These are phyloP conservation scores for Fusarium anthophilum DNA, from an alignment of 2,329 filamentous ascomycete genomes.

Conservation along the genomic window DNA sequence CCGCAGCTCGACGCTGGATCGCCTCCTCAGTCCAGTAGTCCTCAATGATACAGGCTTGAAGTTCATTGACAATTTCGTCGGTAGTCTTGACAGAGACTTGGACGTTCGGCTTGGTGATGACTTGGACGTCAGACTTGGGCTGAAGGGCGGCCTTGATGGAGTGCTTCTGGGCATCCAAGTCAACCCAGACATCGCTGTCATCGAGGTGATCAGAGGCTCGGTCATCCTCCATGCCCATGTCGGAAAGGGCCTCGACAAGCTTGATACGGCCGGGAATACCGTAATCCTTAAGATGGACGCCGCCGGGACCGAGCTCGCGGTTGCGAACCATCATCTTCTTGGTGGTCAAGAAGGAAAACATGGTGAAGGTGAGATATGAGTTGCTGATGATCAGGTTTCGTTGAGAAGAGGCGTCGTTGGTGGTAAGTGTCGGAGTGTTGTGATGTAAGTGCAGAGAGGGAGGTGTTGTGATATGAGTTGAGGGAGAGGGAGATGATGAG, in stretches of 20 bases:
- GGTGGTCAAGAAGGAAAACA: neutral
- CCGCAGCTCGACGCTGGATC: neutral
- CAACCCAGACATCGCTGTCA: neutral
- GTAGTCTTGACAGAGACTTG: neutral
- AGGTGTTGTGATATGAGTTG: neutral
- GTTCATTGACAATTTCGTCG: neutral
- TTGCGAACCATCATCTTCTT: neutral
- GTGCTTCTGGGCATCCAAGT: neutral
- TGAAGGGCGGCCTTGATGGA: neutral
- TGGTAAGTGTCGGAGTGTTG: too few relatives aligned
- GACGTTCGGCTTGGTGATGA: neutral
- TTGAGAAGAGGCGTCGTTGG: neutral
- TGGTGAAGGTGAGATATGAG: accelerated
- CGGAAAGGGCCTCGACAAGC: neutral
- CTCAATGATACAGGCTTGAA: neutral
- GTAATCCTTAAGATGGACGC: neutral
- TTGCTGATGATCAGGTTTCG: neutral
- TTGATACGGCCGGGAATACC: neutral
- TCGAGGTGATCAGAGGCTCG: neutral
- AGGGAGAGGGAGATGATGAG: accelerated
- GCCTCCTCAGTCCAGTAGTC: accelerated
- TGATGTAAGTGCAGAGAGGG: neutral
- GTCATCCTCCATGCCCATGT: neutral
- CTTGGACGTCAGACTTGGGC: neutral
- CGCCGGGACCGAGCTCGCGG: neutral